phyloP scores from a whole-genome alignment of 2,329 filamentous ascomycete species.

The Magnaporthales sp. region DNA sequence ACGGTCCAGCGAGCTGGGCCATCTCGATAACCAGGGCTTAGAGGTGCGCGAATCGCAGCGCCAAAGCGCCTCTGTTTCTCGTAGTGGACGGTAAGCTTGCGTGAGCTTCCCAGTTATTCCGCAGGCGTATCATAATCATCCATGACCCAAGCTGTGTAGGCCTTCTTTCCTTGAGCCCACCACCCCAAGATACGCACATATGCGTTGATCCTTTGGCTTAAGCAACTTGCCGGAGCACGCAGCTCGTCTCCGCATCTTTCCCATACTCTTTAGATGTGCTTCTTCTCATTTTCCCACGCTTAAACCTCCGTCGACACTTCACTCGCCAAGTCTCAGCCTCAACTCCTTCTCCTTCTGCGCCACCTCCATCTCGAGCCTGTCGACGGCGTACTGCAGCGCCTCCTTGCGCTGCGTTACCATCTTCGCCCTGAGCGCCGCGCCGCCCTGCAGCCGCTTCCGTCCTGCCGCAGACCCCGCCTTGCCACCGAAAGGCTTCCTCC shows the following conservation, averaged over 20 bases:
- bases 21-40: background rate
- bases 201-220: background rate
- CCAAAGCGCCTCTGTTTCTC: background rate
- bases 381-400: slow-evolving; percentile 76
- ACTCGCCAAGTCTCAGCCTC: slow-evolving; percentile 37
- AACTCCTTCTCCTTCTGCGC: slow-evolving; percentile 61
- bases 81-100: background rate
- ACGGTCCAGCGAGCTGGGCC: background rate
- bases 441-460: slow-evolving; percentile 37
- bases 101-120: background rate
- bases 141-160: background rate
- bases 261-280: too few relatives aligned
- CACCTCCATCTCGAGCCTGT: slow-evolving; percentile 79
- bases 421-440: slow-evolving; percentile 41
- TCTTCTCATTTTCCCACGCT: background rate
- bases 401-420: slow-evolving; percentile 75
- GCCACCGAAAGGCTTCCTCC: background rate
- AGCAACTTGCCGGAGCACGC: background rate
- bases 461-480: slow-evolving; percentile 15
- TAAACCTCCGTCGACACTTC: slow-evolving; percentile 6
- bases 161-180: background rate
- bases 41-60: background rate
- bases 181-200: background rate
- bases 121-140: background rate
- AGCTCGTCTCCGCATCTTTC: background rate